These are phyloP conservation scores for Geotrichum histeridarum DNA, from an alignment of 1,139 yeast species.

Conservation along the genomic window DNA sequence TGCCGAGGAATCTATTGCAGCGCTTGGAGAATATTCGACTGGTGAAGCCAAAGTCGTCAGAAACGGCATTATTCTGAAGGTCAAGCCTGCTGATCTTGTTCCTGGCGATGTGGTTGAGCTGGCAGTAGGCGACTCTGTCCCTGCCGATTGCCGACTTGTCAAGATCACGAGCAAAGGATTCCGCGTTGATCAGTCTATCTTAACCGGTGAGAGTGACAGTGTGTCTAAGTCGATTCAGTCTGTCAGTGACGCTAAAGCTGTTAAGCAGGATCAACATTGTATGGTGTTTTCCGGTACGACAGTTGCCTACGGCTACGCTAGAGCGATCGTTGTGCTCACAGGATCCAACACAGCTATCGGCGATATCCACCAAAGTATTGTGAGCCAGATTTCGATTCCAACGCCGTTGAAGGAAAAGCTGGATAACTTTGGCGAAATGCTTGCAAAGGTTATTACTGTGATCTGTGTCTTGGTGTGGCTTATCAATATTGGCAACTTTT, in stretches of 20 bases:
- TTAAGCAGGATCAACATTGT: slow-evolving; percentile 46
- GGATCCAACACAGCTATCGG: slow-evolving; percentile 47
- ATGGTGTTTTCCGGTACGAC: slow-evolving; percentile 46
- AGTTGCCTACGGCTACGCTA: slow-evolving; percentile 45
- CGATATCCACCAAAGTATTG: slow-evolving; percentile 41
- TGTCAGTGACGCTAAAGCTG: slow-evolving; percentile 34
- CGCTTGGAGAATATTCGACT: slow-evolving; percentile 38
- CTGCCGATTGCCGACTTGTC: slow-evolving; percentile 44
- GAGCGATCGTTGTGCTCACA: slow-evolving; percentile 44
- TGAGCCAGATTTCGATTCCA: slow-evolving; percentile 35
- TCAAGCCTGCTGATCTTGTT: slow-evolving; percentile 44
- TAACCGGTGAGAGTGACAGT: slow-evolving; percentile 48
- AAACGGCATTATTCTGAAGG: slow-evolving; percentile 38
- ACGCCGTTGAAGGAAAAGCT: slow-evolving; percentile 37
- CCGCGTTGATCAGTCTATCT: slow-evolving; percentile 47
- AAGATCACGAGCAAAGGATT: slow-evolving; percentile 38
- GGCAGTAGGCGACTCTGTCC: slow-evolving; percentile 46
- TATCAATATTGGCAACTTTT: slow-evolving; percentile 41
- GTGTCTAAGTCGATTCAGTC: slow-evolving; percentile 37
- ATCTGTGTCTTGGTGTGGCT: slow-evolving; percentile 45
- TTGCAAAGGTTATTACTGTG: slow-evolving; percentile 43
- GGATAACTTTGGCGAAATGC: slow-evolving; percentile 41
- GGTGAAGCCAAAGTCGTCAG: slow-evolving; percentile 43
- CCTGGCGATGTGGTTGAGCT: slow-evolving; percentile 47
- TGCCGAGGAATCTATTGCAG: slow-evolving; percentile 42